These are phyloP conservation scores for Botrytis squamosa DNA, from an alignment of 2,329 filamentous ascomycete genomes.

Conservation along the genomic window DNA sequence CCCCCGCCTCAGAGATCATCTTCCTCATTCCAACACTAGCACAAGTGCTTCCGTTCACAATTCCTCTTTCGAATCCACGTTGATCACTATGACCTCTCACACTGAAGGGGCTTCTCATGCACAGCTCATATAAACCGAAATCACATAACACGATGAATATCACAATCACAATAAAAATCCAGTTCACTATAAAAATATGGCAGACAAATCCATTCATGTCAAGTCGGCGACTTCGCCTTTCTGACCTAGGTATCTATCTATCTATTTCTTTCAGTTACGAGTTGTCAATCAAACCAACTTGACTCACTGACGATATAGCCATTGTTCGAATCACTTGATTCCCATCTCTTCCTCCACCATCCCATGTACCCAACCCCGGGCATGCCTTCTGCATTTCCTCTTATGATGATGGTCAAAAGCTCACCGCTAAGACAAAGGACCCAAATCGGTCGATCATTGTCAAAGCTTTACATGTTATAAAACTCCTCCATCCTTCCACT, in stretches of 20 bases:
- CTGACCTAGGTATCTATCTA: slow-evolving; percentile 19
- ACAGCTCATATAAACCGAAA: neutral
- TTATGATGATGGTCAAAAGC: slow-evolving; percentile 17
- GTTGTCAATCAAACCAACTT: neutral
- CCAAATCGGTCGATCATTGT: slow-evolving; percentile 29
- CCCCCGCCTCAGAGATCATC: neutral
- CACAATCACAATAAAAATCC: neutral
- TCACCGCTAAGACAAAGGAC: slow-evolving; percentile 27
- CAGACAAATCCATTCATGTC: slow-evolving; percentile 18
- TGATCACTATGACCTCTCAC: too few species aligned
- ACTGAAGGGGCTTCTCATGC: neutral
- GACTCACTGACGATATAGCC: neutral
- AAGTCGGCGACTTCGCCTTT: slow-evolving; percentile 18
- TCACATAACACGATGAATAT: neutral
- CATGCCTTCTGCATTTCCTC: slow-evolving; percentile 13
- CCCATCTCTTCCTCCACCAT: slow-evolving; percentile 5
- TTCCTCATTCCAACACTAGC: neutral
- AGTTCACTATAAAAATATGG: neutral
- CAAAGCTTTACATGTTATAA: slow-evolving; percentile 19
- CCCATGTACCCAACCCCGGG: slow-evolving; percentile 4
- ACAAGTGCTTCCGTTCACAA: neutral
- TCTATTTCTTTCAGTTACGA: slow-evolving; percentile 8
- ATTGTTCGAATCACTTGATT: slow-evolving; percentile 22
- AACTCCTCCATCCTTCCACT: slow-evolving; percentile 13
- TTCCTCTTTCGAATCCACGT: neutral